phyloP scores from a whole-genome alignment of 352 stramenopile genomes.

The Phytophthora quininea region DNA sequence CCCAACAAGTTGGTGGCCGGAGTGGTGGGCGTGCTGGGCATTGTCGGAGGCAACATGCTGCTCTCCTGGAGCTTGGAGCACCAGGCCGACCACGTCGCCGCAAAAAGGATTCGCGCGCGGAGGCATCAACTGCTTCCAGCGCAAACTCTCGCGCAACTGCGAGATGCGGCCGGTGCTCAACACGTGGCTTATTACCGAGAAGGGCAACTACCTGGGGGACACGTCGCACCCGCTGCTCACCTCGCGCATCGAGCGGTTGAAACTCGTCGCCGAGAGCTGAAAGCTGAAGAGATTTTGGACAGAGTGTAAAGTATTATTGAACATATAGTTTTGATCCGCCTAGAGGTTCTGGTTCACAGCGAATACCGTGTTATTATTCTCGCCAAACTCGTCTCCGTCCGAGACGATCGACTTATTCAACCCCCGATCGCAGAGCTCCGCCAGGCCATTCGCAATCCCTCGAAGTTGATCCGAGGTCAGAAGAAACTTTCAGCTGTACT shows the following conservation, averaged over 20 bases:
- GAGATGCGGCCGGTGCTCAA: conserved; percentile 63
- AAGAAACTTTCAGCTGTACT: too few relatives aligned
- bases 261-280: conserved; percentile 60
- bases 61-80: conserved; percentile 85
- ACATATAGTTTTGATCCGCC: too few relatives aligned
- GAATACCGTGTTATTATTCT: too few relatives aligned
- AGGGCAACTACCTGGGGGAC: conserved; percentile 85
- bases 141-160: conserved; percentile 79
- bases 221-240: conserved; percentile 79
- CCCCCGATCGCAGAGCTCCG: too few relatives aligned
- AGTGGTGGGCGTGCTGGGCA: conserved; percentile 45
- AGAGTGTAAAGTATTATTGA: too few relatives aligned
- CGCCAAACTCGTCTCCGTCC: too few relatives aligned
- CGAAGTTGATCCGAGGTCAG: too few relatives aligned
- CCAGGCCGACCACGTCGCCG: conserved; percentile 77
- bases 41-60: conserved; percentile 64
- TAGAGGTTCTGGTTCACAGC: too few relatives aligned
- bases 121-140: conserved; percentile 80
- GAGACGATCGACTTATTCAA: too few relatives aligned
- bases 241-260: conserved; percentile 70
- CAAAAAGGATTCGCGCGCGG: conserved; percentile 68
- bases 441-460: too few relatives aligned
- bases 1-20: conserved; percentile 76
- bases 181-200: conserved; percentile 74
- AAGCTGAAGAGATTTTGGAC: too few relatives aligned